phyloP scores from a whole-genome alignment of 2,329 filamentous ascomycete genomes.

The Leptographium procerum region DNA sequence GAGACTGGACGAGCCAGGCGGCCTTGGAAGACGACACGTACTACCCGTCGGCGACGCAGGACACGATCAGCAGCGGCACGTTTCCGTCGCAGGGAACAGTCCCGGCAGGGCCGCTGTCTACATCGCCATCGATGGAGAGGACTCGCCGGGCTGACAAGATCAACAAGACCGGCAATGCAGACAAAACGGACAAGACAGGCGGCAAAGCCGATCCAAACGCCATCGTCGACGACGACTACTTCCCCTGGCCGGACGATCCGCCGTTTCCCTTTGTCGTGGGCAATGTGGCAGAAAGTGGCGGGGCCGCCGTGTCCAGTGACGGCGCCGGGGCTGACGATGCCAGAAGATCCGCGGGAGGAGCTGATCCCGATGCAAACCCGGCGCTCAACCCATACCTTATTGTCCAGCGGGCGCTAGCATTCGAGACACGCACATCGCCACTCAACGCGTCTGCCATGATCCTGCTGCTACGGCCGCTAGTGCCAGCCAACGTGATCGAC shows the following conservation, averaged over 20 bases:
- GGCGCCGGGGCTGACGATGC: not conserved
- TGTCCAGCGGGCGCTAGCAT: conserved; percentile 40
- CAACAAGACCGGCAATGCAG: conserved; percentile 23
- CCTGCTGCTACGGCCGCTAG: conserved; percentile 45
- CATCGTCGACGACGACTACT: conserved; percentile 45
- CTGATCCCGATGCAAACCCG: conserved; percentile 9
- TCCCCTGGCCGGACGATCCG: conserved; percentile 47
- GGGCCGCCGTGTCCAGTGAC: conserved; percentile 2
- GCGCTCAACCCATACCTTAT: conserved; percentile 46
- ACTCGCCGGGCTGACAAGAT: conserved; percentile 5
- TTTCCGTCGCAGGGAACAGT: not conserved
- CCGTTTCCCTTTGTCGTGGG: conserved; percentile 32
- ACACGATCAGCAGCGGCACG: not conserved
- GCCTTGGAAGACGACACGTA: conserved; percentile 3
- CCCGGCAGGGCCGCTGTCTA: not conserved
- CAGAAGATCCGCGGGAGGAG: too few relatives aligned
- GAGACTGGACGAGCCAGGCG: not conserved
- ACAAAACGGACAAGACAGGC: too few relatives aligned
- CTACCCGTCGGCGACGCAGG: conserved; percentile 6
- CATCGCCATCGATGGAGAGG: not conserved
- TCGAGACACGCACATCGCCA: conserved; percentile 43
- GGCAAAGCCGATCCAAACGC: not conserved
- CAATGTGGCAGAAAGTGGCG: not conserved
- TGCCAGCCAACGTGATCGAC: conserved; percentile 44
- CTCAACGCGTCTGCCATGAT: conserved; percentile 51